These are phyloP conservation scores for Dactylellina parvicollis DNA, from an alignment of 2,329 filamentous ascomycete genomes.

Conservation along the genomic window DNA sequence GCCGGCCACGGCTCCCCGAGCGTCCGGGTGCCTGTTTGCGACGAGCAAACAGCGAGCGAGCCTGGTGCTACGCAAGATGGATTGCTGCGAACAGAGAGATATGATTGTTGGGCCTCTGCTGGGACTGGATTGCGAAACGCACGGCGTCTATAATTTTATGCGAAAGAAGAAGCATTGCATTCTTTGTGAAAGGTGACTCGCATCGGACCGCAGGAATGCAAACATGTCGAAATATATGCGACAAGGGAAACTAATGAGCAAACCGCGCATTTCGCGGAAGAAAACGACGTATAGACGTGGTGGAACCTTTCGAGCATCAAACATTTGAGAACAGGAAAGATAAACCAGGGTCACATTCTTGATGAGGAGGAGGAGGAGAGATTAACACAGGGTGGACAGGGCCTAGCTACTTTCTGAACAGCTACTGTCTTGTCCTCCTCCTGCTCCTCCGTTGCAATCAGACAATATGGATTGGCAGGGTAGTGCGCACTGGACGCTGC, in stretches of 20 bases:
- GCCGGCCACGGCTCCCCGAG: slow-evolving; percentile 2
- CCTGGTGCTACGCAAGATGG: slow-evolving; percentile 16
- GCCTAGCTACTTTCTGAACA: slow-evolving; percentile 28
- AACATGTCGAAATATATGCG: slow-evolving; percentile 33
- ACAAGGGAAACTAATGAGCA: slow-evolving; percentile 23
- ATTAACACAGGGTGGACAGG: slow-evolving; percentile 50
- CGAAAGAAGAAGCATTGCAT: slow-evolving; percentile 14
- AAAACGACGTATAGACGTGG: slow-evolving; percentile 11
- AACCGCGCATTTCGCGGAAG: slow-evolving; percentile 11
- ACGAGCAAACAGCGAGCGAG: slow-evolving; percentile 41
- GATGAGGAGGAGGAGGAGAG: slow-evolving; percentile 12
- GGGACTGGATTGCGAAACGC: slow-evolving; percentile 32
- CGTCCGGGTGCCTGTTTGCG: slow-evolving; percentile 37
- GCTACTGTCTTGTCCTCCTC: slow-evolving; percentile 28
- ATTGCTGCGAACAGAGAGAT: slow-evolving; percentile 17
- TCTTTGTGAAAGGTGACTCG: slow-evolving; percentile 18
- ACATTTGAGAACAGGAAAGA: slow-evolving; percentile 14
- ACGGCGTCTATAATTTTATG: slow-evolving; percentile 34
- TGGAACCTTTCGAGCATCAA: slow-evolving; percentile 12
- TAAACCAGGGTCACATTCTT: slow-evolving; percentile 49
- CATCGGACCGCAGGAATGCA: slow-evolving; percentile 43
- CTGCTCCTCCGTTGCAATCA: slow-evolving; percentile 32
- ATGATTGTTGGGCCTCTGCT: not conserved
- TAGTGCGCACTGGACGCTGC: slow-evolving; percentile 27
- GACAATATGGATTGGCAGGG: slow-evolving; percentile 51